Conservation (phyloP, 2,329 filamentous ascomycete species). For the Fusarium duplospermum region DNA sequence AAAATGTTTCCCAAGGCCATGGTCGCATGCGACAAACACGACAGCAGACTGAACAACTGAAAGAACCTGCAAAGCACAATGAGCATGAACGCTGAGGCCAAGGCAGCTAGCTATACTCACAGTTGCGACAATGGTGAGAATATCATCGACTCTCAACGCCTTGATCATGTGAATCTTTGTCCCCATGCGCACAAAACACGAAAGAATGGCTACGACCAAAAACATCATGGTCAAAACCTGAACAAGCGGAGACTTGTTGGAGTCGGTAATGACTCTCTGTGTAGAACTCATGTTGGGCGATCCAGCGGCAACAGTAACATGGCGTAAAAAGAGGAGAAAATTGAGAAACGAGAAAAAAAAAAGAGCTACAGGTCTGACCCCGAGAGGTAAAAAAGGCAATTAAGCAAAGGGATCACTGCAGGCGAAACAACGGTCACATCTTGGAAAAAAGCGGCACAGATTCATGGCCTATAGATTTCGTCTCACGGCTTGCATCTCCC, state of each 20-base stretch:
- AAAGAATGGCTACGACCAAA: conserved; percentile 42
- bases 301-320: not conserved
- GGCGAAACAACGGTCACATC: not conserved
- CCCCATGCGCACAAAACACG: conserved; percentile 40
- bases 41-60: conserved; percentile 38
- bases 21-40: conserved; percentile 34
- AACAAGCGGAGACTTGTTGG: conserved; percentile 47
- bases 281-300: conserved; percentile 30
- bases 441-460: not conserved
- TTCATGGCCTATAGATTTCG: not conserved
- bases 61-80: conserved; percentile 25
- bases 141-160: conserved; percentile 41
- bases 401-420: not conserved
- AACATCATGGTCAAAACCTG: conserved; percentile 47
- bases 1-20: conserved; percentile 39
- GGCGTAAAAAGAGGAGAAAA: not conserved
- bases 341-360: not conserved
- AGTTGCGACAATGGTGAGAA: conserved; percentile 39
- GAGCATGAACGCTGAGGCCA: not conserved
- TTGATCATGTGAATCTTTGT: conserved; percentile 48
- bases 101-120: conserved; percentile 25
- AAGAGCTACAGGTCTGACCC: not conserved
- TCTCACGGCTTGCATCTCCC: not conserved
- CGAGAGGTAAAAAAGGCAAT: not conserved
- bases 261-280: conserved; percentile 44